Evolutionary conservation across 176 grass and related monocot genomes (phyloP).

Genomic region (Triticum monococcum): DNA sequence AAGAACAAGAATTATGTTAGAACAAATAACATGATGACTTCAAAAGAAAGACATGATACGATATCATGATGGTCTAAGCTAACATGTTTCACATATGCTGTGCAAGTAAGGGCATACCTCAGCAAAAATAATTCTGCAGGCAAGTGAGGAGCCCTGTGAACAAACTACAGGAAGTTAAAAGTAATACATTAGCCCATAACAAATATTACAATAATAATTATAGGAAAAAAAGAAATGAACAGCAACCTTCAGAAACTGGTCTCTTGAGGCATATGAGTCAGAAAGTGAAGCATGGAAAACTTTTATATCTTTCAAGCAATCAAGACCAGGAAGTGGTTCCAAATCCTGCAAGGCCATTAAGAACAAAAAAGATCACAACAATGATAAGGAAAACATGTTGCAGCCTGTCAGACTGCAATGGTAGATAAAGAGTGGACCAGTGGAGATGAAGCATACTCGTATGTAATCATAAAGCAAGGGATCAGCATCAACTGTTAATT

Average conservation of each 20-base stretch:
- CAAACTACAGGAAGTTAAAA: slow-evolving; percentile 66
- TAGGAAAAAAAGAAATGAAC: slow-evolving; percentile 10
- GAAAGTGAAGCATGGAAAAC: slow-evolving; percentile 73
- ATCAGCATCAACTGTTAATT: slow-evolving; percentile 75
- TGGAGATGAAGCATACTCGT: slow-evolving; percentile 60
- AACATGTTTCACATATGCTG: slow-evolving; percentile 20
- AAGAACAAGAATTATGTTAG: slow-evolving; percentile 30
- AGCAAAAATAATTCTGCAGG: slow-evolving; percentile 67
- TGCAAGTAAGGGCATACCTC: slow-evolving; percentile 55
- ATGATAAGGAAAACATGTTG: slow-evolving; percentile 14
- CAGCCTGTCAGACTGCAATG: slow-evolving; percentile 17
- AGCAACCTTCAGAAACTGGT: slow-evolving; percentile 82
- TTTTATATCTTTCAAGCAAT: slow-evolving; percentile 86
- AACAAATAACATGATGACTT: slow-evolving; percentile 22
- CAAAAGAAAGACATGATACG: not conserved
- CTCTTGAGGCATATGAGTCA: slow-evolving; percentile 58
- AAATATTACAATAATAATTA: slow-evolving; percentile 16
- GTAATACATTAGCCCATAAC: slow-evolving; percentile 25
- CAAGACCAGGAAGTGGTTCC: slow-evolving; percentile 73
- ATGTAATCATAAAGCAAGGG: slow-evolving; percentile 83
- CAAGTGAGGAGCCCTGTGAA: slow-evolving; percentile 70
- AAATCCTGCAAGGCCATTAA: slow-evolving; percentile 62
- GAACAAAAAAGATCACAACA: not conserved
- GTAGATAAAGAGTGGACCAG: slow-evolving; percentile 11
- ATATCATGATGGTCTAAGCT: not conserved